A percentile compares a stretch with the other conserved stretches of the same genome.
phyloP scores from a whole-genome alignment of 257 asterid species.

The Linderniella brevidens region DNA sequence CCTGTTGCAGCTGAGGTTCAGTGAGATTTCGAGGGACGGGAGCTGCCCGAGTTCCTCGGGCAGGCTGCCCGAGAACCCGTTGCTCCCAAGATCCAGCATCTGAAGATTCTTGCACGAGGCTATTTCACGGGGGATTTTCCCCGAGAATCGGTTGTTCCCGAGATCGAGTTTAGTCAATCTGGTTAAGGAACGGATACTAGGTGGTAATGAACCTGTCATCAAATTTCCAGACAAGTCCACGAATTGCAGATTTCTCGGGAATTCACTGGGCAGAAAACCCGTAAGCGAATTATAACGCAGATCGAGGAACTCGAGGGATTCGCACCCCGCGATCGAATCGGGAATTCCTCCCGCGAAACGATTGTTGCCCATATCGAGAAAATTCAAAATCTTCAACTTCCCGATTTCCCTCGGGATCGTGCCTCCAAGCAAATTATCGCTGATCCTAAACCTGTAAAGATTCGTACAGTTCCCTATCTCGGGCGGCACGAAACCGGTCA shows the following conservation, averaged over 20 bases:
- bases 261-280: slow-evolving; percentile 49
- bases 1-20: slow-evolving; percentile 73
- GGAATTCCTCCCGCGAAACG: slow-evolving; percentile 59
- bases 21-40: slow-evolving; percentile 78
- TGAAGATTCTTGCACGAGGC: slow-evolving; percentile 59
- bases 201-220: slow-evolving; percentile 37
- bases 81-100: slow-evolving; percentile 64
- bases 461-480: slow-evolving; percentile 77
- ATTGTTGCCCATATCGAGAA: slow-evolving; percentile 65
- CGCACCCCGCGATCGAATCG: slow-evolving; percentile 44
- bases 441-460: slow-evolving; percentile 66
- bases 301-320: slow-evolving; percentile 79
- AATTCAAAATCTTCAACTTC: slow-evolving; percentile 40
- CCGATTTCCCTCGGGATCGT: slow-evolving; percentile 85
- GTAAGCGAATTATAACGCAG: slow-evolving; percentile 55
- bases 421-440: slow-evolving; percentile 57
- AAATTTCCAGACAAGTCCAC: slow-evolving; percentile 69
- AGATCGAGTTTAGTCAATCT: slow-evolving; percentile 66
- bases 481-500: slow-evolving; percentile 74
- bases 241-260: slow-evolving; percentile 64
- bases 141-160: slow-evolving; percentile 55
- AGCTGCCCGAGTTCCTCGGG: slow-evolving; percentile 62
- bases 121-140: slow-evolving; percentile 60
- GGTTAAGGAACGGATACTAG: slow-evolving; percentile 38
- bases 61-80: slow-evolving; percentile 51